Conservation (phyloP, 2,329 filamentous ascomycete genomes). For the Fusarium sp. region DNA sequence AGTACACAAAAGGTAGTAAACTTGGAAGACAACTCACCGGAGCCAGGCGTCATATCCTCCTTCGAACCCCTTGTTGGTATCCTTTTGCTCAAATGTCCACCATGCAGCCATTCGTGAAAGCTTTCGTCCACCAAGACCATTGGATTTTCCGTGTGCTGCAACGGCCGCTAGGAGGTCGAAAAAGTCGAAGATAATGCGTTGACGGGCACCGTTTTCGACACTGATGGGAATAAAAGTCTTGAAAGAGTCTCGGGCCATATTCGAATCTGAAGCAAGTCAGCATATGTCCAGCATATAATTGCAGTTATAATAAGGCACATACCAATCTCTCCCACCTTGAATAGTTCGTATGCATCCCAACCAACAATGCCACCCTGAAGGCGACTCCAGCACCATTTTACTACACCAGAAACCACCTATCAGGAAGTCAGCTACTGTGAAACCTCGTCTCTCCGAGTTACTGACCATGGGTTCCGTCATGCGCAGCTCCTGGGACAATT, state of each 20-base stretch:
- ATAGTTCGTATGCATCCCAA: conserved; percentile 97
- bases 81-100: conserved; percentile 97
- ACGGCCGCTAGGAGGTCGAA: conserved; percentile 93
- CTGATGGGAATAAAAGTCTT: conserved; percentile 96
- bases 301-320: conserved; percentile 17
- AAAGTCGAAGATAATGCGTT: conserved; percentile 93
- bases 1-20: conserved; percentile 8
- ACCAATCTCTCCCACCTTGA: conserved; percentile 95
- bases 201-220: conserved; percentile 86
- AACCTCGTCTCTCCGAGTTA: not conserved
- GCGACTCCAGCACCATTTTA: conserved; percentile 99
- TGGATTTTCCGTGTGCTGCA: conserved; percentile 91
- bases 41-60: conserved; percentile 92
- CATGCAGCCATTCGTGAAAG: conserved; percentile 95
- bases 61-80: conserved; percentile 91
- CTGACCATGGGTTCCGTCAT: conserved; percentile 94
- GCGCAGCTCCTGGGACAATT: conserved; percentile 85
- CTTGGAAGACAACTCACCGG: conserved; percentile 63
- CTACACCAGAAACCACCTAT: conserved; percentile 89
- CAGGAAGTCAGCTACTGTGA: conserved; percentile 41
- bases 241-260: conserved; percentile 92
- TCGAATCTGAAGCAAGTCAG: conserved; percentile 74
- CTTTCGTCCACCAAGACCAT: conserved; percentile 93
- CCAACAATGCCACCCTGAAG: conserved; percentile 91
- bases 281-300: conserved; percentile 1